Evolutionary conservation across 2,329 filamentous ascomycete genomes (phyloP), one percentile per base, ranked within the genome.

Genomic region (Neofusicoccum umdonicola): DNA sequence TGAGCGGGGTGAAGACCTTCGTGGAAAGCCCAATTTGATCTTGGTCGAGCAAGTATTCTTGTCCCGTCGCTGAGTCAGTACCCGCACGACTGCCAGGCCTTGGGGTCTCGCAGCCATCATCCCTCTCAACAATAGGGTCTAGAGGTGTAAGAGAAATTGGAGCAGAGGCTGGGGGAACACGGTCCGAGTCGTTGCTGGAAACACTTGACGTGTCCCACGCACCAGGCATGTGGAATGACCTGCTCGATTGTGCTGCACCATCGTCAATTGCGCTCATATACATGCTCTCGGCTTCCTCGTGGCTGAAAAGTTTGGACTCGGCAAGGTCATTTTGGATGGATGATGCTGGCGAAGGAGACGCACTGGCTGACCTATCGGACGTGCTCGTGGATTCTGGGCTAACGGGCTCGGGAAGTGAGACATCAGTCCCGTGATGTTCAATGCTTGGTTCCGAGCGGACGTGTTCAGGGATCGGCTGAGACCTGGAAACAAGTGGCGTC

Each of bases 211-310:
- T 76, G 47, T 75, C 74, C 80, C 80, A 82, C 8, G 76, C 77
- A 27, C 80, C 80, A 31, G 80, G 80, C 48, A 82, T 68, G 44
- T 73, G 67, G 31, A 63, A 66, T 5, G 64, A 58, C 35, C 67
- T 69, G 27, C 70, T 69, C 9, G 69, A 65, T 44, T 64, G 61
- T 2, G 60, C 66, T 27, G 75, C 73, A 9, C 72, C 73, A 42
- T 78, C 76, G 65, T 83, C 86, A 63, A 87, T 79, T 11, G 85
- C 87, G 71, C 87, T 94, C 88, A 93, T 89, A 70, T 95, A 96
- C 88, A 96, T 91, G 74, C 92, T 95, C 72, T 92, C 88, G 0
- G 90, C 91, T 67, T 94, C 90, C 67, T 92, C 90, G 65, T 92
- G 90, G 41, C 86, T 92, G 71, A 90, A 94, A 1, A 93, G 72